These are phyloP conservation scores for Aquanectria penicillioides DNA, from an alignment of 2,329 filamentous ascomycete species.

Conservation along the genomic window DNA sequence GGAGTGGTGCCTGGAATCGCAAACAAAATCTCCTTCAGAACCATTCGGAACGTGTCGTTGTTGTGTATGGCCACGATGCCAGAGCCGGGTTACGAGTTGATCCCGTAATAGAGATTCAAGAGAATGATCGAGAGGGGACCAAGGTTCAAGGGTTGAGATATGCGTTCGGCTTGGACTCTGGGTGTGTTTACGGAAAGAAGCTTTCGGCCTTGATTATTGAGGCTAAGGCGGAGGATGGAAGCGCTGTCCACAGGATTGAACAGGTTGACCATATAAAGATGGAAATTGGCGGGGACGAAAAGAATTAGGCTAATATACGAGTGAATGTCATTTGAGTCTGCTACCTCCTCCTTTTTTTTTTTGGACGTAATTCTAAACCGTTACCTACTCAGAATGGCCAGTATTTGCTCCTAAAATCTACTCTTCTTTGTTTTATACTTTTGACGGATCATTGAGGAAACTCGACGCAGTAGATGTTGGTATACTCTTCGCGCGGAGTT, in stretches of 20 bases:
- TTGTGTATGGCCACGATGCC: constrained; percentile 87
- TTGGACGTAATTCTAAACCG: too few species aligned
- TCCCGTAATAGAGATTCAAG: background rate
- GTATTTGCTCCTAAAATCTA: too few species aligned
- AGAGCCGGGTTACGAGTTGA: constrained; percentile 67
- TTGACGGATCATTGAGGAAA: too few species aligned
- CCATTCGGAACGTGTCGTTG: constrained; percentile 59
- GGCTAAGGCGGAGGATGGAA: background rate
- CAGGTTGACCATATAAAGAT: constrained; percentile 7
- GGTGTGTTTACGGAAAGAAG: constrained; percentile 72
- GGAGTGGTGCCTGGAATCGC: constrained; percentile 33
- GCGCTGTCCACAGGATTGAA: constrained; percentile 20
- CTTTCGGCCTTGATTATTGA: constrained; percentile 30
- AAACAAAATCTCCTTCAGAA: constrained; percentile 24
- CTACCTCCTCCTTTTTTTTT: too few species aligned
- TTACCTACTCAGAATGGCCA: too few species aligned
- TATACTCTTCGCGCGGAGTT: too few species aligned
- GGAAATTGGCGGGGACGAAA: background rate
- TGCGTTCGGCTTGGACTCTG: constrained; percentile 83
- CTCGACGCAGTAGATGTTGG: too few species aligned
- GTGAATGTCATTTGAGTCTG: too few species aligned
- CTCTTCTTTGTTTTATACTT: too few species aligned
- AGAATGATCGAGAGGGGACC: background rate
- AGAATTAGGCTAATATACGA: background rate
- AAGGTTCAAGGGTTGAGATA: constrained; percentile 56